phyloP scores from a whole-genome alignment of 1,284 basidiomycete genomes.

The Anthracocystis setariae region DNA sequence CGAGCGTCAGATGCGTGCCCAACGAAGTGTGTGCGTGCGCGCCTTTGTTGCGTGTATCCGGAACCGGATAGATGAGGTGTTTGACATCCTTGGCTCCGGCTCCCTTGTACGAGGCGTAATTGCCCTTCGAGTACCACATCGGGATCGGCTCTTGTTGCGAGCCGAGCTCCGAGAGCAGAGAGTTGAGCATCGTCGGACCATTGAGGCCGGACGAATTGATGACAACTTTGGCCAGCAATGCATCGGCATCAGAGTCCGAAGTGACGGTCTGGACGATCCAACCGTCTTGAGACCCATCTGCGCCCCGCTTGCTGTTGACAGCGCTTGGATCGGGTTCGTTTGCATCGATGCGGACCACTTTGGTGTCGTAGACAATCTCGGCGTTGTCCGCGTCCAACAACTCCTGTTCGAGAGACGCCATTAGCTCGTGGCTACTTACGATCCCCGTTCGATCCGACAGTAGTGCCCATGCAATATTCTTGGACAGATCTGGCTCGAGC shows the following conservation, averaged over 20 bases:
- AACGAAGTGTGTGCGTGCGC: conserved; percentile 60
- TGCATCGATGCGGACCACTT: conserved; percentile 89
- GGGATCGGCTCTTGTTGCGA: conserved; percentile 33
- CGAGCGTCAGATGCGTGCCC: conserved; percentile 71
- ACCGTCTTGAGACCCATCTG: conserved; percentile 66
- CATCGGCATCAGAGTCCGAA: conserved; percentile 71
- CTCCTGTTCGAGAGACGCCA: conserved; percentile 82
- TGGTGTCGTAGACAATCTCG: conserved; percentile 82
- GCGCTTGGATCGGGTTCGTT: conserved; percentile 22
- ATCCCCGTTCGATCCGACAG: conserved; percentile 90
- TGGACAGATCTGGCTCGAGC: conserved; percentile 83
- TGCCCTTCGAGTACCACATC: conserved; percentile 64
- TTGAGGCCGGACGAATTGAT: conserved; percentile 90
- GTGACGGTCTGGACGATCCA: conserved; percentile 72
- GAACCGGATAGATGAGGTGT: conserved; percentile 64
- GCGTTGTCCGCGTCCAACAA: conserved; percentile 78
- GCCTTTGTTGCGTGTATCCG: conserved; percentile 48
- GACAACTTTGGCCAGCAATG: conserved; percentile 83
- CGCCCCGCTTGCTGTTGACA: conserved; percentile 38
- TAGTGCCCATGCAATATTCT: conserved; percentile 78
- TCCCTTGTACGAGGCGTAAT: conserved; percentile 64
- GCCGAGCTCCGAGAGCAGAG: conserved; percentile 35
- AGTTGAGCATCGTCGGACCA: conserved; percentile 60
- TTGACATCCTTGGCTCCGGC: conserved; percentile 43
- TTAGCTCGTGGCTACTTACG: conserved; percentile 81